Percentiles rank a stretch among this genome's conserved stretches.
phyloP scores from a whole-genome alignment of 2,329 filamentous ascomycete species.

The Didymella exigua region DNA sequence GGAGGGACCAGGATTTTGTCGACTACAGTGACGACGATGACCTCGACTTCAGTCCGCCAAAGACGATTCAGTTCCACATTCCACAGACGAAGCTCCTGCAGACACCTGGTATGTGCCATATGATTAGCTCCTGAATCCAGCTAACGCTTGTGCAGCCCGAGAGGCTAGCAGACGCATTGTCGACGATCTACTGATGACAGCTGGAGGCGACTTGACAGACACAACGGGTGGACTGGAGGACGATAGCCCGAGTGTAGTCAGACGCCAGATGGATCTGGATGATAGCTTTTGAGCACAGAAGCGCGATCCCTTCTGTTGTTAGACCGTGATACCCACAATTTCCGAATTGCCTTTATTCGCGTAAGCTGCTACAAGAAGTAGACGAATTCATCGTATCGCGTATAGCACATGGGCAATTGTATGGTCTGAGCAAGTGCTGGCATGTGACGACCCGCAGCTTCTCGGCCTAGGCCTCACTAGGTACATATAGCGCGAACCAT shows the following conservation, averaged over 20 bases:
- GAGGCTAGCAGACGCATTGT: constrained; percentile 83
- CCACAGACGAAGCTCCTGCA: constrained; percentile 78
- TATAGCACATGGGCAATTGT: not conserved
- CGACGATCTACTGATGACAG: constrained; percentile 77
- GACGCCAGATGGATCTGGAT: constrained; percentile 52
- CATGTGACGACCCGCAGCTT: constrained; percentile 11
- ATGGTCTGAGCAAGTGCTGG: constrained; percentile 1
- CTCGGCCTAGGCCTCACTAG: constrained; percentile 17
- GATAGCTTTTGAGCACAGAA: constrained; percentile 51
- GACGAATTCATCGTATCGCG: not conserved
- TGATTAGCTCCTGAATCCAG: not conserved
- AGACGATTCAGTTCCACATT: constrained; percentile 86
- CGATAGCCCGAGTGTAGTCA: constrained; percentile 56
- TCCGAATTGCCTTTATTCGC: not conserved
- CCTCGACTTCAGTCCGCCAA: constrained; percentile 79
- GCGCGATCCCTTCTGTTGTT: not conserved
- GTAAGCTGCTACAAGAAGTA: not conserved
- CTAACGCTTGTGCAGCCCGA: constrained; percentile 59
- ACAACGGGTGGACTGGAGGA: constrained; percentile 50
- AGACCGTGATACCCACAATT: constrained; percentile 18
- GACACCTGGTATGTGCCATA: constrained; percentile 68
- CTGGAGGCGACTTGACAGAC: constrained; percentile 65
- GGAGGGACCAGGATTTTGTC: constrained; percentile 58
- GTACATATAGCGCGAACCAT: constrained; percentile 16
- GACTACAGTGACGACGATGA: constrained; percentile 73